phyloP scores from a whole-genome alignment of 225 moss, liverwort and hornwort genomes.

The Climacium dendroides region DNA sequence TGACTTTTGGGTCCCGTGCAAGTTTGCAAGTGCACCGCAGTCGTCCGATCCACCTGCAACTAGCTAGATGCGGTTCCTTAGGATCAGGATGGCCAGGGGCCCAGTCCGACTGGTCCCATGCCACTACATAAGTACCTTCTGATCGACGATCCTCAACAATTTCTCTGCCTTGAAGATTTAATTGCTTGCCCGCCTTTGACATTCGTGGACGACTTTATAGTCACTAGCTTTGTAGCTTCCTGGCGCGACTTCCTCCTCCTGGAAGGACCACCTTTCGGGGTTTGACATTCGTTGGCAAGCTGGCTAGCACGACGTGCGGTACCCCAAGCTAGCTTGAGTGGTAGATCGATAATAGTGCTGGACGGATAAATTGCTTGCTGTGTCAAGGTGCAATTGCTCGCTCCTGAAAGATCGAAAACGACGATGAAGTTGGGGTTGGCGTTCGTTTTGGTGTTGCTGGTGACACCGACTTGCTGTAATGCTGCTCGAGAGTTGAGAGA shows the following conservation, averaged over 20 bases:
- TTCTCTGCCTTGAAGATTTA: neutral
- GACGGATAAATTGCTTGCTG: neutral
- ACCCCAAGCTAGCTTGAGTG: neutral
- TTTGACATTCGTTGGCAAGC: neutral
- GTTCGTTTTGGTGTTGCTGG: neutral
- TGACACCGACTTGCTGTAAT: conserved; percentile 6
- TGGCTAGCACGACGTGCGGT: neutral
- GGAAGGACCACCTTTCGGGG: neutral
- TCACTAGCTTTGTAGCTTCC: neutral
- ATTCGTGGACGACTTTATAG: neutral
- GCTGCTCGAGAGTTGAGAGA: neutral
- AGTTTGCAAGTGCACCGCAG: neutral
- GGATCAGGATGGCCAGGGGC: neutral
- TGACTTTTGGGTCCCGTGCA: neutral
- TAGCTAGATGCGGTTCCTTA: neutral
- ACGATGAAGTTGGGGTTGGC: neutral
- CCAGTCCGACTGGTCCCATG: neutral
- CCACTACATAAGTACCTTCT: neutral
- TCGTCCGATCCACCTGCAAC: neutral
- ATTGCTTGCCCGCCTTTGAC: neutral
- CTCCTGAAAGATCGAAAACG: neutral
- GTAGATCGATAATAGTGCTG: neutral
- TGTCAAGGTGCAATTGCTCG: neutral
- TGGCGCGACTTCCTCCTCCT: neutral
- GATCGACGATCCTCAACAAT: neutral